Conservation (phyloP, 371 early-diverging fungal species). For the Lichtheimia ornata region DNA sequence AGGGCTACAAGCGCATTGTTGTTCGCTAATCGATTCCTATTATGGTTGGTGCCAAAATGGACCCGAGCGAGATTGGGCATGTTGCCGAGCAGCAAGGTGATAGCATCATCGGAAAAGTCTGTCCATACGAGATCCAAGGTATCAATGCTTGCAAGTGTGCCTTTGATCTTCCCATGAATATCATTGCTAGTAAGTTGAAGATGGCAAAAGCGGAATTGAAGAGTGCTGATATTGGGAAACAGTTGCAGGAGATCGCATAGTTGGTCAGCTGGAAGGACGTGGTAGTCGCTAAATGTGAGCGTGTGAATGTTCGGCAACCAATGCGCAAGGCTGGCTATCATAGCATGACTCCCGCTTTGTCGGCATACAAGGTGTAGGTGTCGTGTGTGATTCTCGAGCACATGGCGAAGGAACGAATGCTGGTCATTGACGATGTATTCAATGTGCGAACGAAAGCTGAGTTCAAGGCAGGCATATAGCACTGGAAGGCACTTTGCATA, state of each 20-base stretch:
- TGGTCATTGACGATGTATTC: constrained; percentile 29
- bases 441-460: constrained; percentile 34
- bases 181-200: constrained; percentile 12
- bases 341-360: constrained; percentile 37
- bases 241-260: constrained; percentile 26
- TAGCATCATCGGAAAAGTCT: constrained; percentile 37
- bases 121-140: constrained; percentile 32
- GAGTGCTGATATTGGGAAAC: constrained; percentile 15
- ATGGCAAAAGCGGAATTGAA: constrained; percentile 39
- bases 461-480: constrained; percentile 37
- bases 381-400: constrained; percentile 22
- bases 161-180: neutral
- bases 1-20: constrained; percentile 28
- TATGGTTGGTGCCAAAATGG: constrained; percentile 46
- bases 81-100: constrained; percentile 21
- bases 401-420: constrained; percentile 22
- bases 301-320: constrained; percentile 20
- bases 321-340: constrained; percentile 17
- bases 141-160: neutral
- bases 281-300: constrained; percentile 39
- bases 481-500: constrained; percentile 34
- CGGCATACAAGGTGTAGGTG: constrained; percentile 32
- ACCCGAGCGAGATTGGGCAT: constrained; percentile 28
- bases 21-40: constrained; percentile 33
- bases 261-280: constrained; percentile 37